Base-by-base conservation (phyloP, 176 grass and related monocot genomes). In the Otatea glauca region DNA sequence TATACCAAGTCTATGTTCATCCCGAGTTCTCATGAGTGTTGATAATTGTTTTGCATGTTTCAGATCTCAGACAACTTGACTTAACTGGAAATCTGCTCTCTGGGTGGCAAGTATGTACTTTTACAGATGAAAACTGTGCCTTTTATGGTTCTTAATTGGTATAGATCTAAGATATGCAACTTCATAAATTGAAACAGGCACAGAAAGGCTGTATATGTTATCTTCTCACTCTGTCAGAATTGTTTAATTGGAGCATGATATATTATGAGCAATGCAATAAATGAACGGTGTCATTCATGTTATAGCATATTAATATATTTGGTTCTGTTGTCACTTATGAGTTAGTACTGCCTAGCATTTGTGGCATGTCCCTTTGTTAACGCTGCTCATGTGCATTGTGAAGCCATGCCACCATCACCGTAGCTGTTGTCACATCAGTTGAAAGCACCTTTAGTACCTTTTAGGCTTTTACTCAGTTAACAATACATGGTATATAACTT, bases 1-100 rank as follows among this genome's bases (percentile, higher is more conserved):
- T 44, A 9, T 41, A n/a, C n/a, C 21, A 16, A 47, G 1, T 42
- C 18, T 64, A 77, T 48, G 14, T 17, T 79, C 9, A 70, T 70
- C 11, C 67, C 13, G 17, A 61, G 5, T 71, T 66, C 77, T 63
- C 45, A 43, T 50, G 18, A 56, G 25, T 84, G 37, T 37, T 55
- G 53, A 77, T 48, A 53, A 58, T 55, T 20, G 41, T 70, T 86
- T 78, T 79, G 25, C 65, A 85, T 87, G 70, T 91, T 91, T 71
- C 93, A 98, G 96, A 93, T 88, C 79, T 98, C 29, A 92, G 71
- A 62, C 85, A 93, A 68, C 87, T 98, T 83, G 96, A 98, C 88
- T 95, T 98, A 86, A 98, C 92, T 32, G 96, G 96, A 86, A 95
- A 98, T 89, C 81, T 98, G 54, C 48, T 98, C 69, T 95, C 93